These are phyloP conservation scores for Fusarium chlamydosporum DNA, from an alignment of 2,329 filamentous ascomycete genomes.

Conservation along the genomic window DNA sequence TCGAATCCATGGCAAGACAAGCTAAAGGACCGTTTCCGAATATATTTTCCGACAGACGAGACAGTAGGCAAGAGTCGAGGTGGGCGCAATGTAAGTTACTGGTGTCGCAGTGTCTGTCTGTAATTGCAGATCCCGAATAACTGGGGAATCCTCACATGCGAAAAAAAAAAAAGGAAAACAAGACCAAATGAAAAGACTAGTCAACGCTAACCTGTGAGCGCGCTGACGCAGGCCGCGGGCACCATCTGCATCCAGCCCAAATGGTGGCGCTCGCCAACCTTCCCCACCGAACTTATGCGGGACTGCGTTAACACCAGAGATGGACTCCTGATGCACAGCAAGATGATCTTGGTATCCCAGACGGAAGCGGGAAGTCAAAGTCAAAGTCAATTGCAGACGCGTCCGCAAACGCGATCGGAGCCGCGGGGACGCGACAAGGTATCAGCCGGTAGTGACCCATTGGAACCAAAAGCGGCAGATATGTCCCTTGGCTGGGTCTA, in stretches of 20 bases:
- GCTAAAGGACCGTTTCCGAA: constrained; percentile 69
- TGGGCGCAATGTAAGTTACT: constrained; percentile 65
- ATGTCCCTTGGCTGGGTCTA: constrained; percentile 78
- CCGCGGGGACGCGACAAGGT: constrained; percentile 28
- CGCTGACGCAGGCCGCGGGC: constrained; percentile 74
- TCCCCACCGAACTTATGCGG: constrained; percentile 79
- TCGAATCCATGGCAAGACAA: constrained; percentile 39
- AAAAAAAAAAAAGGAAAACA: constrained; percentile 14
- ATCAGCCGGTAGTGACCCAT: constrained; percentile 17
- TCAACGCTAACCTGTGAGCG: constrained; percentile 46
- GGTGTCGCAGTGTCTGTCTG: constrained; percentile 10
- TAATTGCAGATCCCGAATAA: constrained; percentile 33
- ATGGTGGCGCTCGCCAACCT: constrained; percentile 78
- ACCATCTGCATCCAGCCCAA: constrained; percentile 84
- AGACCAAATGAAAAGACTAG: constrained; percentile 26
- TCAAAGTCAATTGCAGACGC: constrained; percentile 30
- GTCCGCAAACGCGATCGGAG: constrained; percentile 32
- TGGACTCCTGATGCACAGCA: constrained; percentile 89
- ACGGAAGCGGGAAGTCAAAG: constrained; percentile 29
- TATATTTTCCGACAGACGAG: constrained; percentile 84
- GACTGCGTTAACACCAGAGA: constrained; percentile 80
- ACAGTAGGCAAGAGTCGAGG: constrained; percentile 77
- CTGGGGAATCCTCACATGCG: constrained; percentile 39
- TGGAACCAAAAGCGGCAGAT: constrained; percentile 43
- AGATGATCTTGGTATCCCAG: constrained; percentile 70